These are phyloP conservation scores for Yamadazyma tumulicola DNA, from an alignment of 805 yeast genomes.

Conservation along the genomic window DNA sequence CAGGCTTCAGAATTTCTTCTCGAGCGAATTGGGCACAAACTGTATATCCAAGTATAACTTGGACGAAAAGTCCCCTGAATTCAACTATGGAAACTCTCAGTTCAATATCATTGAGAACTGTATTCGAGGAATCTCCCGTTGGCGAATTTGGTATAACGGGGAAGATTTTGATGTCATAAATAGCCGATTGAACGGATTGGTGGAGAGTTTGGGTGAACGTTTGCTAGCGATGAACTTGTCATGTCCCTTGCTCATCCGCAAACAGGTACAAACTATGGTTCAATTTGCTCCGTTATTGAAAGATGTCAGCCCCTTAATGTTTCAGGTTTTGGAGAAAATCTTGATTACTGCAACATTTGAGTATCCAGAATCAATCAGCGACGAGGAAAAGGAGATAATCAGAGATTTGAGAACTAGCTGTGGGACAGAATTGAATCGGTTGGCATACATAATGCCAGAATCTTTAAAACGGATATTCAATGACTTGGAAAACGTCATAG, in stretches of 20 bases:
- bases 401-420: conserved; percentile 87
- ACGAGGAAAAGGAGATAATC: conserved; percentile 73
- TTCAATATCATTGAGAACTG: conserved; percentile 85
- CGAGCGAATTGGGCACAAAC: conserved; percentile 62
- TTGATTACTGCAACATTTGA: conserved; percentile 81
- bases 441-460: conserved; percentile 94
- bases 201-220: conserved; percentile 70
- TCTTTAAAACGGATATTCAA: conserved; percentile 74
- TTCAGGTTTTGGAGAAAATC: conserved; percentile 79
- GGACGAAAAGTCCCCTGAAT: conserved; percentile 61
- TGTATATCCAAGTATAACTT: conserved; percentile 55
- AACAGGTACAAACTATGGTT: conserved; percentile 86
- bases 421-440: conserved; percentile 90
- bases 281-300: conserved; percentile 89
- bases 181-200: conserved; percentile 47
- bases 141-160: conserved; percentile 87
- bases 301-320: conserved; percentile 70
- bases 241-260: conserved; percentile 78
- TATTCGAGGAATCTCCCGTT: conserved; percentile 86
- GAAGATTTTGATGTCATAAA: conserved; percentile 52
- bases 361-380: conserved; percentile 62
- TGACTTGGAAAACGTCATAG: conserved; percentile 79
- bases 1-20: conserved; percentile 68
- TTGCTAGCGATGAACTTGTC: conserved; percentile 70
- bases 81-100: conserved; percentile 73